phyloP scores from a whole-genome alignment of 75 land plant genomes.

The Isoetes taiwanensis region DNA sequence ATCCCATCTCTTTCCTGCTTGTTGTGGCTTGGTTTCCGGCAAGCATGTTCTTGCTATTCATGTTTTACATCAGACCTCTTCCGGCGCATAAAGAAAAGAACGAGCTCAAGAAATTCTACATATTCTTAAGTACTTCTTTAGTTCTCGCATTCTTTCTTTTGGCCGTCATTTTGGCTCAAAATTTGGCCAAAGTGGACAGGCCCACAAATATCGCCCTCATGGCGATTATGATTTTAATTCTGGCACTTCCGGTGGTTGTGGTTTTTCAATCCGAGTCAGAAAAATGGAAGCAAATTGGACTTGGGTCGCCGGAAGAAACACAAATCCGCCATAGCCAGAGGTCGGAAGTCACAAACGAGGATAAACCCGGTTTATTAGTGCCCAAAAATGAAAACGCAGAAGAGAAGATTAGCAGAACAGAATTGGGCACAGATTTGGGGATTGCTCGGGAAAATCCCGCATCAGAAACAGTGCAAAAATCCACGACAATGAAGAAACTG shows the following conservation, averaged over 20 bases:
- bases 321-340: too few species aligned
- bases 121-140: constrained; percentile 24
- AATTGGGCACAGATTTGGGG: not conserved
- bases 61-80: constrained; percentile 38
- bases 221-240: constrained; percentile 23
- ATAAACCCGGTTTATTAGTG: too few species aligned
- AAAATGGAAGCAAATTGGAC: too few species aligned
- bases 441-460: not conserved
- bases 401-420: not conserved
- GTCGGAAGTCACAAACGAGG: too few species aligned
- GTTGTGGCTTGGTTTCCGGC: constrained; percentile 60
- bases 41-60: constrained; percentile 31
- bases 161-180: constrained; percentile 27
- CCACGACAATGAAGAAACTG: not conserved
- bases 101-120: constrained; percentile 23
- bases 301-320: too few species aligned
- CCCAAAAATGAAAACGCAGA: not conserved
- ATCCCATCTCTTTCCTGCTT: constrained; percentile 41
- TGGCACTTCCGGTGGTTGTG: constrained; percentile 28
- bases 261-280: constrained; percentile 29
- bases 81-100: constrained; percentile 11
- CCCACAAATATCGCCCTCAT: constrained; percentile 8
- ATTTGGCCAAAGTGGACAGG: constrained; percentile 18
- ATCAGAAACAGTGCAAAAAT: not conserved
- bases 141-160: constrained; percentile 28